Conservation (phyloP, 2,329 filamentous ascomycete species). For the Mycosphaerella sp. region DNA sequence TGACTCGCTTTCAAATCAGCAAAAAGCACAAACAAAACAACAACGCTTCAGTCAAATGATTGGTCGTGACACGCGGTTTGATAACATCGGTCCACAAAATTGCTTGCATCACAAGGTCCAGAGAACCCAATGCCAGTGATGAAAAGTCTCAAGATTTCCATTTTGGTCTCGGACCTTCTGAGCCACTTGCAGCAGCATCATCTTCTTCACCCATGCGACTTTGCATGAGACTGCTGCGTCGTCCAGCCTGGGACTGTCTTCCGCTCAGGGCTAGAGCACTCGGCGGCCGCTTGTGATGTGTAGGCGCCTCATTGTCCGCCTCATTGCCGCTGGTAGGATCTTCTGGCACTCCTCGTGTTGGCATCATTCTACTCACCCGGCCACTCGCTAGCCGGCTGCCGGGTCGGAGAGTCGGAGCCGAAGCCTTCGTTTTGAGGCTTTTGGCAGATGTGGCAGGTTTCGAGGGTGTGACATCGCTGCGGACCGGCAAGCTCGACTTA, state of each 20-base stretch:
- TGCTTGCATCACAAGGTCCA: too few relatives aligned
- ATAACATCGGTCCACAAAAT: too few relatives aligned
- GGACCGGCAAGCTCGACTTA: constrained; percentile 25
- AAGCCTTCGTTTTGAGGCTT: constrained; percentile 15
- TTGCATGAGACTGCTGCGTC: constrained; percentile 12
- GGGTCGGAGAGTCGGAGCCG: constrained; percentile 19
- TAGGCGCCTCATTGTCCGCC: constrained; percentile 27
- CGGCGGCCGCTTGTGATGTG: constrained; percentile 21
- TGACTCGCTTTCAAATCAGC: neutral
- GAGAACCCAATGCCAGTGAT: neutral
- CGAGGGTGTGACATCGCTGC: constrained; percentile 13
- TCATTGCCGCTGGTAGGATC: constrained; percentile 24
- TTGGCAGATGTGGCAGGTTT: constrained; percentile 1
- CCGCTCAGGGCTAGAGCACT: constrained; percentile 18
- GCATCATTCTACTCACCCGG: constrained; percentile 24
- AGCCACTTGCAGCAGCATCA: constrained; percentile 1
- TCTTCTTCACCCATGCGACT: constrained; percentile 17
- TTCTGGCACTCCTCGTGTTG: constrained; percentile 17
- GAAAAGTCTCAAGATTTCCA: constrained; percentile 18
- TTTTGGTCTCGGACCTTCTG: constrained; percentile 16
- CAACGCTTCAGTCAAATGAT: neutral
- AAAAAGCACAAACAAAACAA: neutral
- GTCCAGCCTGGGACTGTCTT: constrained; percentile 22
- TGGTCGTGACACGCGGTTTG: neutral
- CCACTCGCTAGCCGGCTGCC: constrained; percentile 15